Evolutionary conservation across 768 basidiomycete species (phyloP).

Genomic region (Lentinula edodes): DNA sequence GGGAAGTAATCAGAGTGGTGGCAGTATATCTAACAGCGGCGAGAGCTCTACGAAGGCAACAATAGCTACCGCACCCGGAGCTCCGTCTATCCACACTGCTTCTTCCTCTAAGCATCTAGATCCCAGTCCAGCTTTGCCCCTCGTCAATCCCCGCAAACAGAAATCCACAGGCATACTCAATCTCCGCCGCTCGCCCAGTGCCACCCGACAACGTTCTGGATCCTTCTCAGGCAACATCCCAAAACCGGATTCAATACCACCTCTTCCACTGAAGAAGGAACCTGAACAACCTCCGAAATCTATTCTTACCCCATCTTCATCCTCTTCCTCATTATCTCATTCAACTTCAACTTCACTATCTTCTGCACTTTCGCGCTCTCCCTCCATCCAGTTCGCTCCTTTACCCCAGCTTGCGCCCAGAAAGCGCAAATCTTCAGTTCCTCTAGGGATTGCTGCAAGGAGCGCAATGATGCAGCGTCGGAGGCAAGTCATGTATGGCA

Average conservation of each 20-base stretch:
- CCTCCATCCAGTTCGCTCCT: slow-evolving; percentile 50
- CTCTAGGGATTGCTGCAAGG: slow-evolving; percentile 51
- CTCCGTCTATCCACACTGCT: background rate
- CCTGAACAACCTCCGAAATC: slow-evolving; percentile 1
- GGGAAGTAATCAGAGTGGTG: background rate
- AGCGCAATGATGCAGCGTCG: slow-evolving; percentile 33
- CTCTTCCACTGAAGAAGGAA: background rate
- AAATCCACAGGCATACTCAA: background rate
- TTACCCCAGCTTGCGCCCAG: slow-evolving; percentile 48
- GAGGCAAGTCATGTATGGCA: slow-evolving; percentile 13
- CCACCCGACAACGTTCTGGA: background rate
- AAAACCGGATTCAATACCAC: background rate
- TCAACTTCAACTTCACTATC: background rate
- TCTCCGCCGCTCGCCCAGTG: background rate
- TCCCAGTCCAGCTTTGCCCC: background rate
- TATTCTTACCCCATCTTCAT: background rate
- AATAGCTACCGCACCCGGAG: background rate
- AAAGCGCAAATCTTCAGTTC: slow-evolving; percentile 41
- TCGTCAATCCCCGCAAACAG: background rate
- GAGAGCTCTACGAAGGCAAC: background rate
- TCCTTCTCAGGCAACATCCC: background rate
- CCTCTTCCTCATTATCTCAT: background rate
- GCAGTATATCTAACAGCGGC: background rate
- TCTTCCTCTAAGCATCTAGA: background rate
- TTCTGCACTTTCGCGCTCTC: slow-evolving; percentile 11